phyloP scores from a whole-genome alignment of 768 basidiomycete genomes.

The Tulasnella calospora region DNA sequence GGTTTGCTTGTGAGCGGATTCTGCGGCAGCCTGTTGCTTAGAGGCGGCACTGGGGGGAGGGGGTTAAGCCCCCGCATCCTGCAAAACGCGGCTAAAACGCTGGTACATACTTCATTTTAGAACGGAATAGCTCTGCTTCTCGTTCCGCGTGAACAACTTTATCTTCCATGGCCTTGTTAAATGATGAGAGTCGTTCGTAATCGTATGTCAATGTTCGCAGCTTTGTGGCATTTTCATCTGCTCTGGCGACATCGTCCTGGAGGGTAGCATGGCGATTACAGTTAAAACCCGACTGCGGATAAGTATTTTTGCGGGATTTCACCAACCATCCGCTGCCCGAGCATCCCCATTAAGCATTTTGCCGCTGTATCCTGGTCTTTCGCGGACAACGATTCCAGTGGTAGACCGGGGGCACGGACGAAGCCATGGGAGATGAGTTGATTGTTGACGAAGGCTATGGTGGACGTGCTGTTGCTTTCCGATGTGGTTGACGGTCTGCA shows the following conservation, averaged over 20 bases:
- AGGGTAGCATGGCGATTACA: neutral
- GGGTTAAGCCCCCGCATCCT: too few species aligned
- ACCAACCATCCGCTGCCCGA: slow-evolving; percentile 73
- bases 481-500: neutral
- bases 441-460: slow-evolving; percentile 59
- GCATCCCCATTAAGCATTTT: slow-evolving; percentile 71
- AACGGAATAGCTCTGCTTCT: slow-evolving; percentile 69
- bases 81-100: too few species aligned
- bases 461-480: slow-evolving; percentile 24
- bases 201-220: slow-evolving; percentile 75
- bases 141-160: slow-evolving; percentile 67
- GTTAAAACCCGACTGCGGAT: neutral
- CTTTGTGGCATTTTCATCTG: slow-evolving; percentile 70
- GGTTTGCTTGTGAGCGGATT: slow-evolving; percentile 67
- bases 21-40: slow-evolving; percentile 53
- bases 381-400: slow-evolving; percentile 58
- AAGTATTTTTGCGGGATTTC: neutral
- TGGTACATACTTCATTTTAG: slow-evolving; percentile 58
- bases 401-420: slow-evolving; percentile 55
- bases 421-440: slow-evolving; percentile 84
- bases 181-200: slow-evolving; percentile 63
- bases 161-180: slow-evolving; percentile 58
- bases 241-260: slow-evolving; percentile 70
- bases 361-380: slow-evolving; percentile 53
- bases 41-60: slow-evolving; percentile 43